Evolutionary conservation across 257 asterid genomes (phyloP).

Genomic region (Anisodus acutangulus): DNA sequence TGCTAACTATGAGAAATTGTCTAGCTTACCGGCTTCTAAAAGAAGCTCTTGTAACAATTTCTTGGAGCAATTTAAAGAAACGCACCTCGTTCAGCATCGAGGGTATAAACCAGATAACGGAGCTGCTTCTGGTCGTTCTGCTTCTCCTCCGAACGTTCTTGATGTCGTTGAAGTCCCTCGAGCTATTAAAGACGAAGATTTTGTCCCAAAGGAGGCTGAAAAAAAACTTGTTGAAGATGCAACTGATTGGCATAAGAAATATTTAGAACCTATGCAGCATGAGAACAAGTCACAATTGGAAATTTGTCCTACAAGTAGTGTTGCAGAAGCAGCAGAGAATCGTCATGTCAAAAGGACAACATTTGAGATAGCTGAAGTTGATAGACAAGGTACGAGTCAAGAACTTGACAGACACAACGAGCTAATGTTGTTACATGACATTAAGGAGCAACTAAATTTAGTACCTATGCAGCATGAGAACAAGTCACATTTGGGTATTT

Average conservation of each 20-base stretch:
- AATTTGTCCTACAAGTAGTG: slow-evolving; percentile 41
- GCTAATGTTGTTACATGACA: slow-evolving; percentile 64
- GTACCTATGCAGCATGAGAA: slow-evolving; percentile 45
- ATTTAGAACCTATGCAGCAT: slow-evolving; percentile 44
- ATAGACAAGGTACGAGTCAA: slow-evolving; percentile 28
- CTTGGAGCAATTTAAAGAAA: slow-evolving; percentile 27
- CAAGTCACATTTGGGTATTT: slow-evolving; percentile 16
- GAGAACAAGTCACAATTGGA: neutral
- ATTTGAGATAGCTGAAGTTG: slow-evolving; percentile 50
- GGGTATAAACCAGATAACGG: slow-evolving; percentile 27
- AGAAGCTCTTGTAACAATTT: slow-evolving; percentile 29
- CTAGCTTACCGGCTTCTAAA: slow-evolving; percentile 43
- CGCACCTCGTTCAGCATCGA: slow-evolving; percentile 33
- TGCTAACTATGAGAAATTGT: slow-evolving; percentile 36
- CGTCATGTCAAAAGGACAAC: slow-evolving; percentile 35
- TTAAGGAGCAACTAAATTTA: slow-evolving; percentile 56
- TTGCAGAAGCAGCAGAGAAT: slow-evolving; percentile 34
- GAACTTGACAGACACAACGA: slow-evolving; percentile 49
- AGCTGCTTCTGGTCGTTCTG: slow-evolving; percentile 32
- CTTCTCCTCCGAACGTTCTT: slow-evolving; percentile 53
- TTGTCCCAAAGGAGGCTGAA: slow-evolving; percentile 32
- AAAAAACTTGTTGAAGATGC: slow-evolving; percentile 47
- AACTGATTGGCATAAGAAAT: slow-evolving; percentile 64
- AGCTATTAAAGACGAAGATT: slow-evolving; percentile 42
- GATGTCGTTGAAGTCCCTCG: slow-evolving; percentile 96